Conservation (phyloP, 2,329 filamentous ascomycete species). For the Scedosporium boydii region DNA sequence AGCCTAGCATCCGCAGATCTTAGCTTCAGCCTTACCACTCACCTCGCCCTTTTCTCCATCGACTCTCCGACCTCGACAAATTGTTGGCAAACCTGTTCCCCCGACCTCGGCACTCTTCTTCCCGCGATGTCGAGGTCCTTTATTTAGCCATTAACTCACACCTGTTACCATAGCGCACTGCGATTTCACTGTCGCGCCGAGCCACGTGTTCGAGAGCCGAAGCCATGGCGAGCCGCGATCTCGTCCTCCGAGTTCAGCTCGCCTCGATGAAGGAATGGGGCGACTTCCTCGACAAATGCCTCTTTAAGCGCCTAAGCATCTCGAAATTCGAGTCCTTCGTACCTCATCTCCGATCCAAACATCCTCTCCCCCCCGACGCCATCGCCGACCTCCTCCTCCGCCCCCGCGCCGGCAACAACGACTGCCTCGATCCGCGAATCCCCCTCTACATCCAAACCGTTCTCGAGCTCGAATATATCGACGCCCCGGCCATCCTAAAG, state of each 20-base stretch:
- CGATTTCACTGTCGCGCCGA: not conserved
- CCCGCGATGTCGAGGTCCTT: not conserved
- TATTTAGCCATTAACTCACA: not conserved
- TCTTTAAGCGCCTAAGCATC: constrained; percentile 39
- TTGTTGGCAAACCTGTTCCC: not conserved
- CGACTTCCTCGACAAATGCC: constrained; percentile 40
- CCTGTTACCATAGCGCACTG: not conserved
- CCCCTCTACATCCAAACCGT: constrained; percentile 50
- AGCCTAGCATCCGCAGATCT: too few relatives aligned
- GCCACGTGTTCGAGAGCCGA: not conserved
- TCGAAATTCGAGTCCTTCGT: constrained; percentile 44
- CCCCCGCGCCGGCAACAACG: constrained; percentile 36
- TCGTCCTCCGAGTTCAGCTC: constrained; percentile 2
- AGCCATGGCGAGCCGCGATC: constrained; percentile 1
- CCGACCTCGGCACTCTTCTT: not conserved
- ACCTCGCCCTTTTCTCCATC: too few relatives aligned
- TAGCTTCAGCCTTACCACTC: too few relatives aligned
- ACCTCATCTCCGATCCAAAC: constrained; percentile 36
- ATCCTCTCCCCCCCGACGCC: constrained; percentile 39
- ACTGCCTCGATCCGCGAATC: constrained; percentile 49
- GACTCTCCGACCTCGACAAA: too few relatives aligned
- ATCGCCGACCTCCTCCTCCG: constrained; percentile 51
- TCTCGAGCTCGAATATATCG: constrained; percentile 38
- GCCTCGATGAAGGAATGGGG: constrained; percentile 26
- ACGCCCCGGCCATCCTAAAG: constrained; percentile 44